Evolutionary conservation across 176 grass and related monocot species (phyloP).

Genomic region (Areca catechu): DNA sequence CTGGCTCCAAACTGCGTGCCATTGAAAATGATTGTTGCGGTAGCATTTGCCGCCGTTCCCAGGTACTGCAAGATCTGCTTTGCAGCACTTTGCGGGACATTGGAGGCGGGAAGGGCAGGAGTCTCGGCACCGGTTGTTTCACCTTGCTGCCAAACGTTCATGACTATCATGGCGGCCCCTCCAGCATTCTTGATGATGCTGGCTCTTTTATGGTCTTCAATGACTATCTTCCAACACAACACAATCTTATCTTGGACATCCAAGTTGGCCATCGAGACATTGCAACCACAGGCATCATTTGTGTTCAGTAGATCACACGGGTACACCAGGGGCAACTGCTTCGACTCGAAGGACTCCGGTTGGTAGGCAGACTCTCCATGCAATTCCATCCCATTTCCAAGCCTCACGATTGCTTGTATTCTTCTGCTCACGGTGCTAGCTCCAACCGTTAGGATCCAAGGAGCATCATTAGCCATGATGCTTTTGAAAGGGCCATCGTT

Average conservation of each 20-base stretch:
- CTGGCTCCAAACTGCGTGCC: too few species aligned
- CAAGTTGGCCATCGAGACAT: neutral
- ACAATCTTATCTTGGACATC: slow-evolving; percentile 4
- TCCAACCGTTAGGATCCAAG: neutral
- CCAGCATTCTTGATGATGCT: neutral
- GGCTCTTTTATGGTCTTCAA: neutral
- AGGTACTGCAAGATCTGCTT: too few species aligned
- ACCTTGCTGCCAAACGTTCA: neutral
- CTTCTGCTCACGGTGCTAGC: neutral
- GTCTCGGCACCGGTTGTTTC: too few species aligned
- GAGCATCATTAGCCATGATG: neutral
- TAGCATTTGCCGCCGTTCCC: too few species aligned
- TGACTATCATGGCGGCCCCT: slow-evolving; percentile 8
- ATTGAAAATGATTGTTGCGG: too few species aligned
- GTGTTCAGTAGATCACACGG: neutral
- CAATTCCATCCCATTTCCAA: neutral
- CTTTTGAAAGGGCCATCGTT: neutral
- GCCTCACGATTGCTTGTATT: neutral
- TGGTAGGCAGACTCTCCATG: neutral
- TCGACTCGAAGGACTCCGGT: neutral
- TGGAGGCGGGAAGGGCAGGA: too few species aligned
- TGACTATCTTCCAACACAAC: neutral
- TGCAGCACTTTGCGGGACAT: too few species aligned
- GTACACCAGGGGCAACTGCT: neutral
- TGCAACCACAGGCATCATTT: neutral